Evolutionary conservation across 805 yeast species (phyloP), one percentile per base, ranked within the genome.

Genomic region (Cephaloascus albidus): DNA sequence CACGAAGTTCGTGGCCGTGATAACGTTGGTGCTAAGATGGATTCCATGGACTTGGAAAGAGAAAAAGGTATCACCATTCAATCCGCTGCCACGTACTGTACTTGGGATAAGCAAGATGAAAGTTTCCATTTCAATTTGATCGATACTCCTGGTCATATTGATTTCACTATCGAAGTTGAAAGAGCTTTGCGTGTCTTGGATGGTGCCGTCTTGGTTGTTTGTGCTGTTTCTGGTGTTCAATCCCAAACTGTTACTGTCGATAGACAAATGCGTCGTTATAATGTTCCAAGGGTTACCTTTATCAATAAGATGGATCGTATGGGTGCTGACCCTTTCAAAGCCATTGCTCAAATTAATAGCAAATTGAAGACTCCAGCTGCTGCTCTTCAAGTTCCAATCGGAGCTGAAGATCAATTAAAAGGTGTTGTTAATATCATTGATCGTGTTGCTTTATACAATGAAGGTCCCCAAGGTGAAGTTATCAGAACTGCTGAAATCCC

Each of bases 11-110:
- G 98, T 60, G 98, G 98, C 36, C 78, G 93, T 54, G 98, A 93
- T 60, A 81, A 88, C 49, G 97, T 93, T 42, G 99, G 99, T 44
- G 99, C 99, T 41, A 93, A 89, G 67, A 93, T 93, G 99, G 98
- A 93, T 63, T 90, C 89, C 44, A 93, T 93, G 98, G 98, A 93
- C 52, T 72, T 93, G 49, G 98, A 93, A 65, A 80, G 98, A 59
- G 98, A 93, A 63, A 93, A 93, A 60, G 98, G 98, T 63, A 93
- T 93, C 55, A 93, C 98, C 38, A 93, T 93, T 58, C 98, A 93
- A 65, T 87, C 96, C 44, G 98, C 98, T 46, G 98, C 98, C 28
- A 93, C 98, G 2, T 93, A 85, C 68, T 90, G 97, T 70, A 81
- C 94, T 37, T 93, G 98, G 98, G 81, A 81, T 43, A 85, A 85